phyloP scores from a whole-genome alignment of 2,329 filamentous ascomycete genomes.

The Aspergillus nomiae region DNA sequence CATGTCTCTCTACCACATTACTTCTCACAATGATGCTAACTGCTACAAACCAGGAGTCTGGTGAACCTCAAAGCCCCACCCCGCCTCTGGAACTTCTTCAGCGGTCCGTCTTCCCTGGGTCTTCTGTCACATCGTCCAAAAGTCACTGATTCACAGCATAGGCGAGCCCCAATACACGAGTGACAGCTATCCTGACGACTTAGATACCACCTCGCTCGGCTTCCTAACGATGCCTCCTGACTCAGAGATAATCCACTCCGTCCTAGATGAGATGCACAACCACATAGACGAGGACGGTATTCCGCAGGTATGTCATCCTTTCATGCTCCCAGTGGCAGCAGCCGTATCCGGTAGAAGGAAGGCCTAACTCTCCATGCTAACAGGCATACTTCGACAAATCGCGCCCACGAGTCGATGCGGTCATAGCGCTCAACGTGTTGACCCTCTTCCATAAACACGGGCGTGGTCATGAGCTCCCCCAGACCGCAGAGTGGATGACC shows the following conservation, averaged over 20 bases:
- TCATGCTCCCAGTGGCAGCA: too few species aligned
- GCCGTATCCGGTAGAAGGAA: too few species aligned
- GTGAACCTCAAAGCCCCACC: too few species aligned
- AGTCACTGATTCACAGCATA: too few species aligned
- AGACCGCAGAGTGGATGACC: constrained; percentile 28
- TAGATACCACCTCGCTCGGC: constrained; percentile 38
- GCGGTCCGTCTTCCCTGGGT: neutral
- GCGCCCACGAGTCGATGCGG: constrained; percentile 22
- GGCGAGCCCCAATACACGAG: neutral
- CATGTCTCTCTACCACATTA: too few species aligned
- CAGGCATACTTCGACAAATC: constrained; percentile 35
- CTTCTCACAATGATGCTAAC: too few species aligned
- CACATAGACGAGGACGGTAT: constrained; percentile 26
- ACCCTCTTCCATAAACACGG: constrained; percentile 33
- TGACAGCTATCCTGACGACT: constrained; percentile 32
- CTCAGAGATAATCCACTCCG: constrained; percentile 3
- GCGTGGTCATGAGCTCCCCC: constrained; percentile 27
- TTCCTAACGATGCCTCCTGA: constrained; percentile 9
- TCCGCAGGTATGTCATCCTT: constrained; percentile 20
- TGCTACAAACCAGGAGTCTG: too few species aligned
- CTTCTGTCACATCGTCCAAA: too few species aligned
- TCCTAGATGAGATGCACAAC: constrained; percentile 24
- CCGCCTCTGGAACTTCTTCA: constrained; percentile 32
- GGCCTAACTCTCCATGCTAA: neutral
- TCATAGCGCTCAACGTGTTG: constrained; percentile 36